These are phyloP conservation scores for Trypanosoma melophagium DNA, from an alignment of 208 protist genomes.

Conservation along the genomic window DNA sequence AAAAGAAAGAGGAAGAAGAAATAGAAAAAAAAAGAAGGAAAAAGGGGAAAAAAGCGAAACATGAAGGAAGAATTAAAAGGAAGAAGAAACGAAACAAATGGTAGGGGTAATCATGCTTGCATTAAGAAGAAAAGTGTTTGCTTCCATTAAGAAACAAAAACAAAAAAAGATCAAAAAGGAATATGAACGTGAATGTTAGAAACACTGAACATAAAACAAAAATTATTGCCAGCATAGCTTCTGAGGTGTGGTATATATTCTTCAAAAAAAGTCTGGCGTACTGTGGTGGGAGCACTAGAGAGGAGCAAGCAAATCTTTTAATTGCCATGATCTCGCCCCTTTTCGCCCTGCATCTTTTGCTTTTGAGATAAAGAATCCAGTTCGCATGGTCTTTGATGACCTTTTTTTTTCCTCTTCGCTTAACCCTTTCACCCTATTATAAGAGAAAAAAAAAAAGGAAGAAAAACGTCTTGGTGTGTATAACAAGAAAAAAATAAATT, in stretches of 20 bases:
- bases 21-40: neutral
- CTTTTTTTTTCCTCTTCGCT: slow-evolving; percentile 9
- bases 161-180: too few relatives aligned
- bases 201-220: too few relatives aligned
- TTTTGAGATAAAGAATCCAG: neutral
- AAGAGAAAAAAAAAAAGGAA: neutral
- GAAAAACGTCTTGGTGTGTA: neutral
- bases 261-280: neutral
- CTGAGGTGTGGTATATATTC: neutral
- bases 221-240: too few relatives aligned
- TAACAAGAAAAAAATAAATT: neutral
- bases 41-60: neutral
- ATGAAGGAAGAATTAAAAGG: slow-evolving; percentile 1
- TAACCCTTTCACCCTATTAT: slow-evolving; percentile 5
- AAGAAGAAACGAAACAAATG: neutral
- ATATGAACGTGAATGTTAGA: too few relatives aligned
- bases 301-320: neutral
- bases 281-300: too few relatives aligned
- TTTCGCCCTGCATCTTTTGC: neutral
- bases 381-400: neutral
- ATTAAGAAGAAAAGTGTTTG: too few relatives aligned
- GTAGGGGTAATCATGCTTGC: neutral
- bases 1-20: neutral
- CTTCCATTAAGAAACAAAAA: too few relatives aligned
- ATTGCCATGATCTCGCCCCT: neutral